Percentiles rank a stretch among this genome's conserved stretches.
phyloP scores from a whole-genome alignment of 2,329 filamentous ascomycete genomes.

The Scedosporium boydii region DNA sequence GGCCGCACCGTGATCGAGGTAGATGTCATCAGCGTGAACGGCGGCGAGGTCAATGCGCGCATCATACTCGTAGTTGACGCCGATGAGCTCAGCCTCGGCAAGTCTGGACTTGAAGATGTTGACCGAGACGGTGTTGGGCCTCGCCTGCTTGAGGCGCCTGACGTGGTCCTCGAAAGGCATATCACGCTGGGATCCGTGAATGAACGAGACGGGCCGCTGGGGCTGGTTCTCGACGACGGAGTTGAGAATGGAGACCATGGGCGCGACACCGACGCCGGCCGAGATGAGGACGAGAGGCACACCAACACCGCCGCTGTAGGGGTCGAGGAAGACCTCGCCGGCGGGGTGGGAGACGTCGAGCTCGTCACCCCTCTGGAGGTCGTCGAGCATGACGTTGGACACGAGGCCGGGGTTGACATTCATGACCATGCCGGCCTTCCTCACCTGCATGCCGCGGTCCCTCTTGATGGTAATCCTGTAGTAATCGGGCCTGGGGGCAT shows the following conservation, averaged over 20 bases:
- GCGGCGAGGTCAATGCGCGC: constrained; percentile 36
- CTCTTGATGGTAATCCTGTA: constrained; percentile 66
- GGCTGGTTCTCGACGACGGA: constrained; percentile 35
- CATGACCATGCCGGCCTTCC: constrained; percentile 30
- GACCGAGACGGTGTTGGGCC: constrained; percentile 20
- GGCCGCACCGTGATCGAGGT: constrained; percentile 31
- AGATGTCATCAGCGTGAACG: constrained; percentile 33
- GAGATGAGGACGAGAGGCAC: constrained; percentile 51
- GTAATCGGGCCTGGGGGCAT: constrained; percentile 49
- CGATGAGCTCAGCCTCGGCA: constrained; percentile 32
- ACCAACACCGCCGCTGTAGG: constrained; percentile 22
- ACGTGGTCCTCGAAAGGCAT: constrained; percentile 47
- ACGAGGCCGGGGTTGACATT: constrained; percentile 52
- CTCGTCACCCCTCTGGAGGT: constrained; percentile 49
- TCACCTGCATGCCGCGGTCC: constrained; percentile 42
- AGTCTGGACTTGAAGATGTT: constrained; percentile 42
- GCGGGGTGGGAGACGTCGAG: constrained; percentile 58
- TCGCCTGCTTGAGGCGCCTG: constrained; percentile 29
- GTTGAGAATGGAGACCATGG: constrained; percentile 52
- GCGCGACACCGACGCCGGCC: constrained; percentile 50
- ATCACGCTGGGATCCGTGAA: constrained; percentile 45
- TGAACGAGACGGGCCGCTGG: constrained; percentile 44
- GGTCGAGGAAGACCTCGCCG: constrained; percentile 50
- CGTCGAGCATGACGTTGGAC: constrained; percentile 59
- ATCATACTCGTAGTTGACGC: constrained; percentile 28